A percentile compares a stretch with the other conserved stretches of the same genome.
Conservation (phyloP, 1,284 basidiomycete species). For the Heterobasidion occidentale region DNA sequence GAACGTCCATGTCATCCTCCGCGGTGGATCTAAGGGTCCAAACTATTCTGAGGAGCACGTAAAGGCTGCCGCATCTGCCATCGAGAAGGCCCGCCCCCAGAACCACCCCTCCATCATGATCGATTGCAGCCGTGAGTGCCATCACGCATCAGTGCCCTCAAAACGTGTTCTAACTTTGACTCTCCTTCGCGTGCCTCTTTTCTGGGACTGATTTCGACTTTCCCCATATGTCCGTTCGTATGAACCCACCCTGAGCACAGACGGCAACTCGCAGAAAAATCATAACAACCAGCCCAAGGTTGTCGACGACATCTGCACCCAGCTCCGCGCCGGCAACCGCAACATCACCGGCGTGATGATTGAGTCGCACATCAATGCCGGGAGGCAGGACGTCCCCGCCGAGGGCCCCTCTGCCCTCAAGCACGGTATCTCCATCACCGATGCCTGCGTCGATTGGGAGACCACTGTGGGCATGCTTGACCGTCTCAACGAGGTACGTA, state of each 20-base stretch:
- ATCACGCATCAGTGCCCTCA: background rate
- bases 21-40: conserved; percentile 83
- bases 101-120: conserved; percentile 77
- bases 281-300: conserved; percentile 88
- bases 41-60: conserved; percentile 80
- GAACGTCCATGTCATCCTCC: conserved; percentile 90
- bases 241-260: conserved; percentile 23
- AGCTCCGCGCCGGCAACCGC: conserved; percentile 71
- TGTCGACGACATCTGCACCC: conserved; percentile 67
- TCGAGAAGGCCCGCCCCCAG: conserved; percentile 62
- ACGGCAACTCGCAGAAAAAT: conserved; percentile 91
- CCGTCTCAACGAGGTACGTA: conserved; percentile 53
- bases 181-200: background rate
- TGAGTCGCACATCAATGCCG: conserved; percentile 87
- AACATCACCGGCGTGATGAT: conserved; percentile 95
- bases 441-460: conserved; percentile 92
- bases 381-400: conserved; percentile 76
- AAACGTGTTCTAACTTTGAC: background rate
- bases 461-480: conserved; percentile 75
- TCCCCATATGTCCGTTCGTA: background rate
- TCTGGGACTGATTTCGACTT: background rate
- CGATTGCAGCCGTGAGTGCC: conserved; percentile 66
- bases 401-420: conserved; percentile 60
- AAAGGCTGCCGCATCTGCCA: conserved; percentile 57
- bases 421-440: conserved; percentile 85